Evolutionary conservation across 805 yeast species (phyloP), one percentile per base, ranked within the genome.

Genomic region (Starmera dryadoides): DNA sequence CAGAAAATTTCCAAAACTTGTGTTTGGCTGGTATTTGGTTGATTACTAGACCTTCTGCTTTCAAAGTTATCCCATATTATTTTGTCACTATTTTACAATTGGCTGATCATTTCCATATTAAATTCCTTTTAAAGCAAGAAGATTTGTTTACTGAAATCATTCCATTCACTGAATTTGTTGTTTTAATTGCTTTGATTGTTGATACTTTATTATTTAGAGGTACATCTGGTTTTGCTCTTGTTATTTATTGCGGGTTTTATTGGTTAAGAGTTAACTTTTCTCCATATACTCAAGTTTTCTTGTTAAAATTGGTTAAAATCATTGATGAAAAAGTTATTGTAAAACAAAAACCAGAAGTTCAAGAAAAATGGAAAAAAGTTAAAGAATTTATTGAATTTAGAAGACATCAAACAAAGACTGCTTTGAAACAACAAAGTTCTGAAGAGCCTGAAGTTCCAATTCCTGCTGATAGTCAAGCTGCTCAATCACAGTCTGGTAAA

Each of bases 1-100:
- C 86, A 19, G 86, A 77, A 48, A 84, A 85, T 56, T 83, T 83
- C 66, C 96, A 86, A 59, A 76, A 74, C 52, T 62, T 79, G 39
- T 44, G 74, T 3, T 59, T 83, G 40, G 73, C 79, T 1, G 21
- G 56, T 3, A 60, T 77, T 16, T 84, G 91, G 91, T 53, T 76
- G 35, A 58, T 81, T 40, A 75, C 81, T 30, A 76, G 84, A 60
- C 68, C 72, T 43, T 79, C 88, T 1, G 60, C 75, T 5, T 81
- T 79, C 63, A 83, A 82, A 54, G 48, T 84, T 33, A 43, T 78
- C 14, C 91, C 93, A 19, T 79, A 66, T 53, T 61, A 68, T 47
- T 48, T 78, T 34, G 64, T 81, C 36, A 69, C 89, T 16, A 44
- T 73, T 19, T 61, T 84, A 47, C 93, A 84, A 47, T 38, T 84